These are phyloP conservation scores for Polygonum aviculare DNA, from an alignment of 148 eudicot genomes.

Conservation along the genomic window DNA sequence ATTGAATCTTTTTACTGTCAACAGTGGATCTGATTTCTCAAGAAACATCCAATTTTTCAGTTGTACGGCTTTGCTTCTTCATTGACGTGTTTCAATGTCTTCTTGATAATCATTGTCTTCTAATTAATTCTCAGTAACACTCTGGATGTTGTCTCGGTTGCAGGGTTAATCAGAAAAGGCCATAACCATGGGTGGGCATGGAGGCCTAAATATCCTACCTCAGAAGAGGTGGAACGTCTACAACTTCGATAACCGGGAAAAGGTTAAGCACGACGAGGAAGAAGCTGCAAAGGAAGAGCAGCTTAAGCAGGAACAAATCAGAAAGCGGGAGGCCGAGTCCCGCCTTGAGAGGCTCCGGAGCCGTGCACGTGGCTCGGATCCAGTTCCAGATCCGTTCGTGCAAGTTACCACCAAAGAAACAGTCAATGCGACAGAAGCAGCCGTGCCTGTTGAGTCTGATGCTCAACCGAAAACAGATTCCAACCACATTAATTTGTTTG, in stretches of 20 bases:
- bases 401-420: constrained; percentile 3
- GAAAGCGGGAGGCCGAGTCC: constrained; percentile 47
- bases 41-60: too few relatives aligned
- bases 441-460: constrained; percentile 7
- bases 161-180: neutral
- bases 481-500: constrained; percentile 79
- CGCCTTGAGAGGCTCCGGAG: constrained; percentile 67
- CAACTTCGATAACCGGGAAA: constrained; percentile 92
- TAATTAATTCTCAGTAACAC: neutral
- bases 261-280: constrained; percentile 71
- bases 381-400: constrained; percentile 15
- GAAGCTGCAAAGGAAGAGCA: constrained; percentile 85
- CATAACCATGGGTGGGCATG: constrained; percentile 80
- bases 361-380: constrained; percentile 47
- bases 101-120: neutral
- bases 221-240: constrained; percentile 96
- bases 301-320: constrained; percentile 62
- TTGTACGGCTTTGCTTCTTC: neutral
- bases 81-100: neutral
- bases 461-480: constrained; percentile 32
- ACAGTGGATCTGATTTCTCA: too few relatives aligned
- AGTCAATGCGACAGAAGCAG: neutral
- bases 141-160: neutral
- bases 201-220: constrained; percentile 89
- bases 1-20: too few relatives aligned